Evolutionary conservation across 2,329 filamentous ascomycete species (phyloP).

Genomic region (Cordyceps farinosa): DNA sequence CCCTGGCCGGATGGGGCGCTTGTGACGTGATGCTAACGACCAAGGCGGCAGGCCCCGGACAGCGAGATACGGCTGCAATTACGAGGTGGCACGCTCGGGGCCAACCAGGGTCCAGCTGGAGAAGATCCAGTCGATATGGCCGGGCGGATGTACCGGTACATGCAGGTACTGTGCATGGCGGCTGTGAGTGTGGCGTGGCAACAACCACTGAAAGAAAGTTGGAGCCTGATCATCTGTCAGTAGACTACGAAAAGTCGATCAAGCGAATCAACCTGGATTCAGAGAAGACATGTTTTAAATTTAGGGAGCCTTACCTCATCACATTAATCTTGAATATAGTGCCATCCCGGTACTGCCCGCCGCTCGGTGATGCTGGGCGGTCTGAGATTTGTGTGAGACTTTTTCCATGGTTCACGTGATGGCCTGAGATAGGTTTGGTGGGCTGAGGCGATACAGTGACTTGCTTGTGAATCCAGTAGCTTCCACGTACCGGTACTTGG

Average conservation of each 20-base stretch:
- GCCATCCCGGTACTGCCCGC: background rate
- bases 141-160: conserved; percentile 9
- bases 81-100: background rate
- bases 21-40: background rate
- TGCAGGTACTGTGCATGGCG: conserved; percentile 1
- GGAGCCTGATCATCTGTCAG: too few species aligned
- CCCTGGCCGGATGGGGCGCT: too few species aligned
- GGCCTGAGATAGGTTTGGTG: background rate
- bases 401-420: conserved; percentile 4
- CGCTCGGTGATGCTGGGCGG: background rate
- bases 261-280: too few species aligned
- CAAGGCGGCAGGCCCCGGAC: background rate
- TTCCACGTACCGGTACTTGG: background rate
- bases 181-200: background rate
- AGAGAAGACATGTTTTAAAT: too few species aligned
- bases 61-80: background rate
- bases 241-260: background rate
- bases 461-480: background rate
- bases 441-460: background rate
- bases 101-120: conserved; percentile 6
- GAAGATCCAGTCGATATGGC: background rate
- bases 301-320: too few species aligned
- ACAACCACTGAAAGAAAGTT: too few species aligned
- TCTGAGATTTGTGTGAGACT: conserved; percentile 5
- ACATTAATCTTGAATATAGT: too few species aligned